These are phyloP conservation scores for Colletotrichum paranaense DNA, from an alignment of 2,329 filamentous ascomycete genomes.

Conservation along the genomic window DNA sequence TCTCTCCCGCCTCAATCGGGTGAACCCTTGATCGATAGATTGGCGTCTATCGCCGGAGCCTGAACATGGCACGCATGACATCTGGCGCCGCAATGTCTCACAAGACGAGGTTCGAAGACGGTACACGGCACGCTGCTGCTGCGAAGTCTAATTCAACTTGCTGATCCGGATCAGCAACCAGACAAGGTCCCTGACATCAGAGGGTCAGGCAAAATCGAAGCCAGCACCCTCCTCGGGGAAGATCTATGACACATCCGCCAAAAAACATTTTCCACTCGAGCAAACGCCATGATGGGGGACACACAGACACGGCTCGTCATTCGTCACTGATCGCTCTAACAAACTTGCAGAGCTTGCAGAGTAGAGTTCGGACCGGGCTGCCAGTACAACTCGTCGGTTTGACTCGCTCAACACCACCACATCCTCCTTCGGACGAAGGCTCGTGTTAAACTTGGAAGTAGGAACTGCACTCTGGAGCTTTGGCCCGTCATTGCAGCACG, in stretches of 20 bases:
- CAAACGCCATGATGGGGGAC: background rate
- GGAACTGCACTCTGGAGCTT: background rate
- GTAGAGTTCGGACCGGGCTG: background rate
- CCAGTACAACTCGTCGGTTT: background rate
- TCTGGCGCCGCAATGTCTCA: slow-evolving; percentile 1
- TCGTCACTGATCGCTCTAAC: background rate
- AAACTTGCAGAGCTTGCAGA: background rate
- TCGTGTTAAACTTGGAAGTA: background rate
- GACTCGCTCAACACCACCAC: background rate
- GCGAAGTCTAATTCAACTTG: slow-evolving; percentile 11
- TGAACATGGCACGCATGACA: background rate
- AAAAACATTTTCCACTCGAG: too few relatives aligned
- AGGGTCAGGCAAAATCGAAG: background rate
- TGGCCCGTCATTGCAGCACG: slow-evolving; percentile 20
- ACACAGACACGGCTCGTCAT: background rate
- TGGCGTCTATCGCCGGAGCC: background rate
- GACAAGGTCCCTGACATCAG: background rate
- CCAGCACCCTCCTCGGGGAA: background rate
- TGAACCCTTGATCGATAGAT: background rate
- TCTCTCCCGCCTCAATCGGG: background rate
- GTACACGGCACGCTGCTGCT: slow-evolving; percentile 4
- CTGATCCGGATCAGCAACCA: slow-evolving; percentile 1
- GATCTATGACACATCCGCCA: background rate
- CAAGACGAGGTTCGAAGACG: background rate
- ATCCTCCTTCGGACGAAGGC: slow-evolving; percentile 3